Conservation (phyloP, 148 eudicot species). For the Hydrangea macrophylla region DNA sequence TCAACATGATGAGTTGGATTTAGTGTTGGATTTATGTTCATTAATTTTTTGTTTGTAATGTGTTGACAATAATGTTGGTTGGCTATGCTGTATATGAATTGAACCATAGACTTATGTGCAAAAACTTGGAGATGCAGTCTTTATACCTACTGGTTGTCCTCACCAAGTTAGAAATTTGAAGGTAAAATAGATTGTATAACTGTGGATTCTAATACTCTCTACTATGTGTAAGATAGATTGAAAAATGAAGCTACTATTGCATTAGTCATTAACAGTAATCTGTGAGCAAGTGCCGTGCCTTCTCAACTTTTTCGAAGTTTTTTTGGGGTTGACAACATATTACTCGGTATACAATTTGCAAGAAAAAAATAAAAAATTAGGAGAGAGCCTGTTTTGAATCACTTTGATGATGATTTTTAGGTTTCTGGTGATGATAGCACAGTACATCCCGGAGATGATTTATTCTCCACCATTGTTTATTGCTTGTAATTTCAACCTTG, state of each 20-base stretch:
- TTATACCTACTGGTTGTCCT: slow-evolving; percentile 62
- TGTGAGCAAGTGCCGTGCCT: not conserved
- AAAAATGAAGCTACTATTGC: not conserved
- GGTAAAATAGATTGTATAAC: slow-evolving; percentile 24
- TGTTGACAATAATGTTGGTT: no score
- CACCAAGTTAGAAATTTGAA: slow-evolving; percentile 64
- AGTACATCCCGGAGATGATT: not conserved
- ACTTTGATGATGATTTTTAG: not conserved
- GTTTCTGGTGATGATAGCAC: not conserved
- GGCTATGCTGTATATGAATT: no score
- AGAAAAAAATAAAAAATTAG: no score
- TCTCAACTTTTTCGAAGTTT: not conserved
- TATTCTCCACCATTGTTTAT: not conserved
- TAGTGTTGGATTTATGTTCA: not conserved
- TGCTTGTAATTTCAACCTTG: not conserved
- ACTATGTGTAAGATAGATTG: not conserved
- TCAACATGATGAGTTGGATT: not conserved
- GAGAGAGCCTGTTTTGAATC: no score
- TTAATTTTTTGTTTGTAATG: not conserved
- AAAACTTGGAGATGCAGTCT: slow-evolving; percentile 58
- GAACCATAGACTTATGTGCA: slow-evolving; percentile 68
- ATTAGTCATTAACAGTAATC: not conserved
- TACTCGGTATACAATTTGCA: not conserved
- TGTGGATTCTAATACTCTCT: not conserved
- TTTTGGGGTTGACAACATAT: not conserved